Evolutionary conservation across 192 early-diverging fungal genomes (phyloP).

Genomic region (Geranomyces michiganensis): DNA sequence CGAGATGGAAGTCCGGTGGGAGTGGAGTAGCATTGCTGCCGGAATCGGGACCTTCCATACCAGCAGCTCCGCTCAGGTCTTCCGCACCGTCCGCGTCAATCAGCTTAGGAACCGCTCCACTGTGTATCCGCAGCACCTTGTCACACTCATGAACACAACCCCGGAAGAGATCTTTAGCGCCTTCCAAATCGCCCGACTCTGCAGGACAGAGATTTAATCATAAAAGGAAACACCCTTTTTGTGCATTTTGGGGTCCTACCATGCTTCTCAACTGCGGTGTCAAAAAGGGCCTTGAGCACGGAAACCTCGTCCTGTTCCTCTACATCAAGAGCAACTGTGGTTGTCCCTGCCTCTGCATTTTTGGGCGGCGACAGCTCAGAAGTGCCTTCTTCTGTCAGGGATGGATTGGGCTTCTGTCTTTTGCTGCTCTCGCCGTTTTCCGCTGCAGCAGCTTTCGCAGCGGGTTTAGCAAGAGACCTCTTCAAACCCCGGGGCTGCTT

Average conservation of each 20-base stretch:
- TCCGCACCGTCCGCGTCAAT: not conserved
- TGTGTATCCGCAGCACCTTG: constrained; percentile 46
- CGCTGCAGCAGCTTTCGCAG: not conserved
- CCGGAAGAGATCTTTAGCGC: constrained; percentile 50
- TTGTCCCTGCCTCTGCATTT: constrained; percentile 11
- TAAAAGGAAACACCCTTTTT: no score
- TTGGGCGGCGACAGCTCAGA: not conserved
- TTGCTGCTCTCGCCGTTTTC: not conserved
- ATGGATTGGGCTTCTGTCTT: not conserved
- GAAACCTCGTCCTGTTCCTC: constrained; percentile 52
- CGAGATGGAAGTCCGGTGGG: constrained; percentile 54
- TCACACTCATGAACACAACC: constrained; percentile 66
- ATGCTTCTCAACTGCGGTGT: constrained; percentile 48
- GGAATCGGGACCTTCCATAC: no score
- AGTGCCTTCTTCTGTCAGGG: not conserved
- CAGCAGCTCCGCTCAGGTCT: not conserved
- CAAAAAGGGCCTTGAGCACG: constrained; percentile 55
- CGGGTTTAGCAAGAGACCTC: constrained; percentile 18
- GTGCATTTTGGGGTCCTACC: not conserved
- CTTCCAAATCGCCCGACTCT: constrained; percentile 42
- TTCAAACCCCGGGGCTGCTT: constrained; percentile 33
- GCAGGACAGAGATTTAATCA: no score
- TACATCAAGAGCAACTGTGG: constrained; percentile 13
- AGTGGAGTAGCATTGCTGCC: constrained; percentile 16
- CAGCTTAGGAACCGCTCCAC: constrained; percentile 11